These are phyloP conservation scores for Arthroderma uncinatum DNA, from an alignment of 2,329 filamentous ascomycete species.

Conservation along the genomic window DNA sequence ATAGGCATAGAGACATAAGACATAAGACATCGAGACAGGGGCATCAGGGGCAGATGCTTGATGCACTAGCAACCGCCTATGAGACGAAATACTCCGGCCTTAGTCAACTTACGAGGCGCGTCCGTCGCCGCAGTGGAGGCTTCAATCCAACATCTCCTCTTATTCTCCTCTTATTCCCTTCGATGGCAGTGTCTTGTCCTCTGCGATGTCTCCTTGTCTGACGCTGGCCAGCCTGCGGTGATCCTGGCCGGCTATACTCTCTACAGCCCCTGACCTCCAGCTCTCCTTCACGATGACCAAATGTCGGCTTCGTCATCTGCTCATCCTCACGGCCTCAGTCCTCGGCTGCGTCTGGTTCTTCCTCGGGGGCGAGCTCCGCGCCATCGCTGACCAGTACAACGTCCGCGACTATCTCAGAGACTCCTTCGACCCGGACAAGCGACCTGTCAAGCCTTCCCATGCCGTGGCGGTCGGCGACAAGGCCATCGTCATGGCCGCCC, in stretches of 20 bases:
- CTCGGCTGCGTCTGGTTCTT: not conserved
- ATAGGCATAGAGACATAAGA: too few species aligned
- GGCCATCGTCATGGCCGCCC: constrained; percentile 33
- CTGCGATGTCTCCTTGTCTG: not conserved
- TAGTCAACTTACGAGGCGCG: too few species aligned
- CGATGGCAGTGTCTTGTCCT: too few species aligned
- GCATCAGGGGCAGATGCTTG: too few species aligned
- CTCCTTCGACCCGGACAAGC: not conserved
- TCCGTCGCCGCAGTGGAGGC: too few species aligned
- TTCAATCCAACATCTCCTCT: too few species aligned
- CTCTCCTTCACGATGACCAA: not conserved
- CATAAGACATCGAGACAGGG: too few species aligned
- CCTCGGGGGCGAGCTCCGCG: not conserved
- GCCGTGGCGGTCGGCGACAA: not conserved
- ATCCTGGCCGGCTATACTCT: not conserved
- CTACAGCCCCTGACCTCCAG: not conserved
- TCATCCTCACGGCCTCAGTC: not conserved
- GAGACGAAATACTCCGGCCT: too few species aligned
- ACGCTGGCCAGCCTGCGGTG: not conserved
- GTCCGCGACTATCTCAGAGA: not conserved
- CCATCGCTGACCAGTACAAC: constrained; percentile 3
- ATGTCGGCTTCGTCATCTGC: constrained; percentile 1
- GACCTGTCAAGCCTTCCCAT: not conserved
- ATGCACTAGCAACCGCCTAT: too few species aligned
- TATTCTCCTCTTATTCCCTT: too few species aligned